Evolutionary conservation across 2,329 filamentous ascomycete species (phyloP).

Genomic region (Sodiomyces alkalinus): DNA sequence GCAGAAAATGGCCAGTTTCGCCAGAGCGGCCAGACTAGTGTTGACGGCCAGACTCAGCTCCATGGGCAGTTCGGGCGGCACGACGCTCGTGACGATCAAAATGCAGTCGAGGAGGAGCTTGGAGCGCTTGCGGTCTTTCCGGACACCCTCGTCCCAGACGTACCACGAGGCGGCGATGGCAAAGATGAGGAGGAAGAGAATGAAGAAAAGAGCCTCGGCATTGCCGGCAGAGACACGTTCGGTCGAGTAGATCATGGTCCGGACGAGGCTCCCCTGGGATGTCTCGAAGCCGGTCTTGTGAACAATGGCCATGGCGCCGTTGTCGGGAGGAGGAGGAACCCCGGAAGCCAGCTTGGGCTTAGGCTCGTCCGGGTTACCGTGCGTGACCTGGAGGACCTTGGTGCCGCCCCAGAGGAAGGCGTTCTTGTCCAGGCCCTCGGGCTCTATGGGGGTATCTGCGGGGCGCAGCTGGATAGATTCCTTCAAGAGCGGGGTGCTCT

Average conservation of each 20-base stretch:
- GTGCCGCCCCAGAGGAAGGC: constrained; percentile 93
- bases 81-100: constrained; percentile 93
- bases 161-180: constrained; percentile 97
- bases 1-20: constrained; percentile 94
- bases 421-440: constrained; percentile 91
- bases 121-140: constrained; percentile 86
- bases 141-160: constrained; percentile 93
- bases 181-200: constrained; percentile 90
- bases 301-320: constrained; percentile 84
- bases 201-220: constrained; percentile 89
- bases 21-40: constrained; percentile 85
- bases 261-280: constrained; percentile 90
- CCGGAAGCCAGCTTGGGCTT: constrained; percentile 58
- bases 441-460: constrained; percentile 62
- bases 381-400: constrained; percentile 90
- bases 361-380: constrained; percentile 65
- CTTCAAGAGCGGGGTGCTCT: constrained; percentile 92
- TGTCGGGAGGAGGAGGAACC: constrained; percentile 74
- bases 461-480: constrained; percentile 89
- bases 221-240: constrained; percentile 99
- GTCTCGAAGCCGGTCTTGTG: constrained; percentile 98
- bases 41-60: constrained; percentile 95
- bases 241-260: constrained; percentile 99
- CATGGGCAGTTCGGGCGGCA: constrained; percentile 97
- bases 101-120: constrained; percentile 95